Conservation (phyloP, 1,139 yeast genomes). For the Hyphopichia fennica region DNA sequence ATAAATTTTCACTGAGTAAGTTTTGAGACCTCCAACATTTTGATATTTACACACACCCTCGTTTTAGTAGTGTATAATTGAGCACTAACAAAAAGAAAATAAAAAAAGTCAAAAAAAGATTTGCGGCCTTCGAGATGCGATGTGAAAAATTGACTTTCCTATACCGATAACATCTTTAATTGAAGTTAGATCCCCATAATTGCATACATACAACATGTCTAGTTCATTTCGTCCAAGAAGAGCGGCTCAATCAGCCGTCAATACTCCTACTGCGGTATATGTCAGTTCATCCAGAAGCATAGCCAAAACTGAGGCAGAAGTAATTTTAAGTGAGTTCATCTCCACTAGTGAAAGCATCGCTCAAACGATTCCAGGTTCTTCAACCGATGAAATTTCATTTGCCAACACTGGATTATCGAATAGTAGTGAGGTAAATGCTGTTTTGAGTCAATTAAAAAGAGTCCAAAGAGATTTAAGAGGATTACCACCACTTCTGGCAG, state of each 20-base stretch:
- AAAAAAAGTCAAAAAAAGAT: constrained; percentile 4
- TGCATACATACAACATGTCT: constrained; percentile 27
- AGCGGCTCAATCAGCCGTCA: constrained; percentile 44
- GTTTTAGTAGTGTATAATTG: constrained; percentile 2
- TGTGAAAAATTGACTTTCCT: constrained; percentile 4
- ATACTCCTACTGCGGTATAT: constrained; percentile 49
- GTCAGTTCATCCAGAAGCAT: constrained; percentile 28
- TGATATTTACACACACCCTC: neutral
- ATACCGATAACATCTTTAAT: no score
- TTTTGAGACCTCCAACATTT: neutral
- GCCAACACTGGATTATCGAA: constrained; percentile 20
- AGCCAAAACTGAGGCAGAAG: constrained; percentile 43
- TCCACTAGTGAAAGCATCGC: constrained; percentile 33
- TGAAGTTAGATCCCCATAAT: no score
- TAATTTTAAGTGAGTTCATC: constrained; percentile 47
- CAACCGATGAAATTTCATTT: constrained; percentile 7
- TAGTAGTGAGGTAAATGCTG: constrained; percentile 29
- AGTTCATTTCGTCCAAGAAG: constrained; percentile 35
- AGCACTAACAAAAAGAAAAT: constrained; percentile 6
- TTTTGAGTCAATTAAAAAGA: constrained; percentile 61
- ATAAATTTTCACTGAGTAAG: neutral
- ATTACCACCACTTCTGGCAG: constrained; percentile 57
- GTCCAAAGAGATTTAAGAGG: constrained; percentile 74
- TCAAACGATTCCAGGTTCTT: constrained; percentile 17
- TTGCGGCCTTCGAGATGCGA: constrained; percentile 7